Evolutionary conservation across 2,329 filamentous ascomycete species (phyloP).

Genomic region (Zymoseptoria brevis): DNA sequence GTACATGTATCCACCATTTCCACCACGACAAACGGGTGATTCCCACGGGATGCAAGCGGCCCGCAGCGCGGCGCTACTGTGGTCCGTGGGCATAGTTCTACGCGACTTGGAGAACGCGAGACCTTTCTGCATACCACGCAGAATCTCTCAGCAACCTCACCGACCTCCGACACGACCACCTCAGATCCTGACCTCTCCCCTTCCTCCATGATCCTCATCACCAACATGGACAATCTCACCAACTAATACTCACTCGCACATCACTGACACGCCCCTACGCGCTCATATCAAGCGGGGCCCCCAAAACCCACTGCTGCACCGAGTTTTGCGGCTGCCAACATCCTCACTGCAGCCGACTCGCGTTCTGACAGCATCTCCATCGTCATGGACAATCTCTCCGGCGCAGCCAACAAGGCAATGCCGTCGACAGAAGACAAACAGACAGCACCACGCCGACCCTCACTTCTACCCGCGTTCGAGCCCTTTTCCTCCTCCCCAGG

Average conservation of each 20-base stretch:
- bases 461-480: constrained; percentile 71
- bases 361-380: constrained; percentile 17
- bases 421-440: constrained; percentile 12
- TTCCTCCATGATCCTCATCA: not conserved
- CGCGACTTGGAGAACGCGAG: not conserved
- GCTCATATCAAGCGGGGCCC: constrained; percentile 10
- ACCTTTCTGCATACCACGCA: not conserved
- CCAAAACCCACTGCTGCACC: not conserved
- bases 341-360: constrained; percentile 6
- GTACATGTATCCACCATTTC: not conserved
- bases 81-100: not conserved
- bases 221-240: constrained; percentile 8
- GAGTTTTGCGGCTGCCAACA: not conserved
- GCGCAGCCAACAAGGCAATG: constrained; percentile 8
- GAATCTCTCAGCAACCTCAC: not conserved
- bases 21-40: not conserved
- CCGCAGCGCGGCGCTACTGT: not conserved
- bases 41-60: not conserved
- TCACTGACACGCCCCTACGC: constrained; percentile 5
- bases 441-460: constrained; percentile 38
- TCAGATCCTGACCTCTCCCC: not conserved
- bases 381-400: constrained; percentile 18
- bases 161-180: not conserved
- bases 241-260: constrained; percentile 7
- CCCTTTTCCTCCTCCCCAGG: constrained; percentile 68